phyloP scores from a whole-genome alignment of 306 rosid genomes.

The Delonix regia region DNA sequence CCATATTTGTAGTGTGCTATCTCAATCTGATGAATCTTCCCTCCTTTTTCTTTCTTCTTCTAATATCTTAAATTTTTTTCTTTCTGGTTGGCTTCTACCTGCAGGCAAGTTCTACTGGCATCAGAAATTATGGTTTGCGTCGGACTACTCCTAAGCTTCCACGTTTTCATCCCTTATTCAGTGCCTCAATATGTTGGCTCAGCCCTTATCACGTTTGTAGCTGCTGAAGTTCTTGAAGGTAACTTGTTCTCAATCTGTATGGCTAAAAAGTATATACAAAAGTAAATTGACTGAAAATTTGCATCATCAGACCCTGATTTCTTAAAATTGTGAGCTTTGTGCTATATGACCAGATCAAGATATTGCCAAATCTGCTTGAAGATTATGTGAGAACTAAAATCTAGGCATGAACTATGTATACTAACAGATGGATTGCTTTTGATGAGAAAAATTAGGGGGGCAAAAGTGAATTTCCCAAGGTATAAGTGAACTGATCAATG shows the following conservation, averaged over 20 bases:
- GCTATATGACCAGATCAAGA: neutral
- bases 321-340: neutral
- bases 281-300: conserved; percentile 1
- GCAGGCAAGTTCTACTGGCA: conserved; percentile 80
- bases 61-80: neutral
- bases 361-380: neutral
- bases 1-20: neutral
- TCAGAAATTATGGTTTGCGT: conserved; percentile 81
- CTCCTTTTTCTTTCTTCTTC: neutral
- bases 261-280: neutral
- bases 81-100: conserved; percentile 34
- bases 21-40: neutral
- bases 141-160: conserved; percentile 80
- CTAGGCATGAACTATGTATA: neutral
- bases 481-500: neutral
- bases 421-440: neutral
- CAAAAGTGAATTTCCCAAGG: neutral
- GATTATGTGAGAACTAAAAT: neutral
- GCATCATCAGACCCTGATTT: conserved; percentile 9
- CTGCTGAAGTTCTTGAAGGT: conserved; percentile 95
- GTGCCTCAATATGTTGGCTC: conserved; percentile 85
- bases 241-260: conserved; percentile 20
- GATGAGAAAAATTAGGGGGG: neutral
- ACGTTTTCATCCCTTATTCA: conserved; percentile 60
- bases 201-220: conserved; percentile 76